Base-by-base conservation (phyloP, 805 yeast genomes). In the Lachancea waltii region DNA sequence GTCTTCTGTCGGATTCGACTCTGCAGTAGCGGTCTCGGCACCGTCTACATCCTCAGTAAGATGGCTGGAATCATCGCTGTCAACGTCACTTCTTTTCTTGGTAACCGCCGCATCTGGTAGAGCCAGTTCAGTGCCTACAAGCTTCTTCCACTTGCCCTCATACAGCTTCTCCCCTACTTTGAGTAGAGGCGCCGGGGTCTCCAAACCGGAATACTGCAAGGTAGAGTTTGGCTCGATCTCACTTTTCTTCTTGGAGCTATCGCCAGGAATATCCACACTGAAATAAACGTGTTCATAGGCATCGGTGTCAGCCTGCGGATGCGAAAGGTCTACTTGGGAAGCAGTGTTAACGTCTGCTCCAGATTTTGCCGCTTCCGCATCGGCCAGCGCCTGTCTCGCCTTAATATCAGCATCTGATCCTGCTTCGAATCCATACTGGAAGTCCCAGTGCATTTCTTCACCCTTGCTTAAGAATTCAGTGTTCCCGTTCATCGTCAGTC, bases 401-500 rank as follows among this genome's bases (percentile, higher is more conserved):
- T 72, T 75, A 37, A 86, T 77, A 59, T 87, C 96, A 35, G 81
- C 95, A 46, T 80, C 85, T 3, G 95, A 83, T 8, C 96, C 96
- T 5, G 96, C 95, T 63, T 85, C 95, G 48, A 75, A 80, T 14
- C 75, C 77, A 40, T 68, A 68, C 51, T 73, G 75, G 65, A 87
- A 90, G 50, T 80, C 77, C 97, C 97, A 89, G 54, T 85, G 80
- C 94, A 86, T 85, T 58, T 87, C 96, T 51, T 89, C 92, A 6
- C 97, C 97, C 5, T 70, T 61, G 5, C 73, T 58, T 44, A 90
- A 65, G 50, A 81, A 87, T 30, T 72, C 77, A 6, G 85, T 75
- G 45, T 76, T 70, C 4, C 97, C 96, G 55, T 84, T 85, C 71
- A 73, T 68, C 14, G 66, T 66, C 37, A 81, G 54, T 5, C 50